Base-by-base conservation (phyloP, 1,139 yeast genomes). In the Debaryomycetaceae sp. region DNA sequence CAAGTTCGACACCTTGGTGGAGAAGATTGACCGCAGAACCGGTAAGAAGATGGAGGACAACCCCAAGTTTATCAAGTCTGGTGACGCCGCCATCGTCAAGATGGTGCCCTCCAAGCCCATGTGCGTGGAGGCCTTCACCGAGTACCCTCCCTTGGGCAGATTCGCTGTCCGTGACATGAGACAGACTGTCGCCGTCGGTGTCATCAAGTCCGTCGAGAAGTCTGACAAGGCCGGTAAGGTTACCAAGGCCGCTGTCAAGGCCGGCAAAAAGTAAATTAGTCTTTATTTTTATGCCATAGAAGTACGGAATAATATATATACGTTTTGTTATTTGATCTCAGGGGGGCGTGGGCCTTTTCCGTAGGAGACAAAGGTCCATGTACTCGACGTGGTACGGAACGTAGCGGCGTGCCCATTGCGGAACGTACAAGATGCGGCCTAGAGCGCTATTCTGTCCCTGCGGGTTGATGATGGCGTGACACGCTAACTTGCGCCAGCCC, bases 161-260 rank as follows among this genome's bases (percentile, higher is more conserved):
- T 86, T 85, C 75, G 95, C 95, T 61, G 95, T 85, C 77, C 87
- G 95, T 80, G 96, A 86, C 71, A 86, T 86, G 96, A 82, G 96
- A 79, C 95, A 85, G 72, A 86, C 96, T 53, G 96, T 87, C 56
- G 96, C 96, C 62, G 96, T 86, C 64, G 96, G 96, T 85, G 96
- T 87, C 64, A 83, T 87, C 90, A 87, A 87, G 82, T 70, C 90
- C 52, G 96, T 87, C 57, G 95, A 76, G 62, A 87, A 87, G 82
- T 60, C 90, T 48, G 90, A 79, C 72, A 76, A 73, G 70, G 82
- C 83, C 58, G 94, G 93, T 74, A 87, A 87, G 87, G 95, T 87
- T 56, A 87, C 97, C 87, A 87, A 87, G 86, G 92, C 97, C 69
- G 97, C 97, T 65, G 77, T 70, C 60, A 87, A 87, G 85, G 95